Evolutionary conservation across 345 rosid species (phyloP).

Genomic region (Salix dunnii): DNA sequence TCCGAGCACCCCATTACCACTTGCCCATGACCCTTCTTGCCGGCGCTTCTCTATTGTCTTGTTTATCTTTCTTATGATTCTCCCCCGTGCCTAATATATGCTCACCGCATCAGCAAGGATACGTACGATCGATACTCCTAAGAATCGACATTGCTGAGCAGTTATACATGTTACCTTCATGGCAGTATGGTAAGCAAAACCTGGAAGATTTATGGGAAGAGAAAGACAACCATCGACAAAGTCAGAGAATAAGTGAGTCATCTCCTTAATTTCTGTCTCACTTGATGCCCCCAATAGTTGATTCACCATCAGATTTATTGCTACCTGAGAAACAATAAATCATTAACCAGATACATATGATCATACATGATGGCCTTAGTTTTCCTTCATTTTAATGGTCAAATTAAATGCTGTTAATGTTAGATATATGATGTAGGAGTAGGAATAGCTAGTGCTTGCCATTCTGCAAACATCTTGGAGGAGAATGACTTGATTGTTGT

Average conservation of each 20-base stretch:
- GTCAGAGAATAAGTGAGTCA: slow-evolving; percentile 70
- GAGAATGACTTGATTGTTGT: slow-evolving; percentile 44
- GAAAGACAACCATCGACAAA: slow-evolving; percentile 92
- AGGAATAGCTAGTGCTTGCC: slow-evolving; percentile 32
- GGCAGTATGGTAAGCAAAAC: slow-evolving; percentile 65
- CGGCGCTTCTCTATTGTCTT: slow-evolving; percentile 38
- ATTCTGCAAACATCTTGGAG: slow-evolving; percentile 85
- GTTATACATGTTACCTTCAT: slow-evolving; percentile 49
- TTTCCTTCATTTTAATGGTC: not conserved
- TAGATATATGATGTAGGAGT: too few species aligned
- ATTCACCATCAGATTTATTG: slow-evolving; percentile 79
- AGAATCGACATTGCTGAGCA: not conserved
- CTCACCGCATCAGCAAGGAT: not conserved
- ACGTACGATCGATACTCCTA: not conserved
- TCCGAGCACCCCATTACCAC: slow-evolving; percentile 55
- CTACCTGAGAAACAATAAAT: slow-evolving; percentile 40
- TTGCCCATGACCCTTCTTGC: slow-evolving; percentile 23
- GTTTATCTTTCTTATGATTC: slow-evolving; percentile 60
- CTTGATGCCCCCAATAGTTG: slow-evolving; percentile 65
- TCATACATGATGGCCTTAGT: not conserved
- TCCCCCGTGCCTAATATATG: slow-evolving; percentile 53
- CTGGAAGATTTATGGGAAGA: slow-evolving; percentile 71
- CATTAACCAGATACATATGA: too few species aligned
- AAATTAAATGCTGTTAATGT: not conserved
- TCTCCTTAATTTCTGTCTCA: slow-evolving; percentile 62